A percentile compares a stretch with the other conserved stretches of the same genome.
phyloP scores from a whole-genome alignment of 495 filamentous ascomycete genomes.

The Bombardia bombarda region DNA sequence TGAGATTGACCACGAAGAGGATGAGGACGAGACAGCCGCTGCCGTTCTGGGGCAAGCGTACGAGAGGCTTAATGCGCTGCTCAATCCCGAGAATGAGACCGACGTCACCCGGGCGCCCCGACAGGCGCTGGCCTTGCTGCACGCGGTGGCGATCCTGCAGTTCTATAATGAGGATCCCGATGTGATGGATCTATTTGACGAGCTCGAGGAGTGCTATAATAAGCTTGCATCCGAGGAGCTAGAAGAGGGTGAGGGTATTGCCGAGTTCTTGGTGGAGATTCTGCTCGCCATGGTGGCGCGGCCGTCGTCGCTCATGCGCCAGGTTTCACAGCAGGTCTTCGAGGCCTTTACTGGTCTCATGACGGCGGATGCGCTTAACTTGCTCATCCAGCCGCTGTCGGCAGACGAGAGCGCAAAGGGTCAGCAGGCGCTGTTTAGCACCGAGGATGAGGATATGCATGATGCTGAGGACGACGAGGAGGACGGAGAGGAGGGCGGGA shows the following conservation, averaged over 20 bases:
- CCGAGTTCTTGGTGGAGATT: slow-evolving; percentile 77
- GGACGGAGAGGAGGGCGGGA: slow-evolving; percentile 24
- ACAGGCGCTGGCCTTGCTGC: slow-evolving; percentile 68
- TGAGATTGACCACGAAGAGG: slow-evolving; percentile 44
- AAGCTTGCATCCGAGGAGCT: slow-evolving; percentile 32
- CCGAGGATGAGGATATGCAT: slow-evolving; percentile 52
- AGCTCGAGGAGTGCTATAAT: slow-evolving; percentile 45
- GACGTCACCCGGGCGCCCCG: slow-evolving; percentile 27
- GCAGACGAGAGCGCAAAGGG: slow-evolving; percentile 76
- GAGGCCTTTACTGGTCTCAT: slow-evolving; percentile 64
- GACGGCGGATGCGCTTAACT: slow-evolving; percentile 61
- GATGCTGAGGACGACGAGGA: slow-evolving; percentile 32
- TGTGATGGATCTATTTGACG: slow-evolving; percentile 42
- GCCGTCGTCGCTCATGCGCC: slow-evolving; percentile 74
- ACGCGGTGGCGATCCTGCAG: slow-evolving; percentile 78
- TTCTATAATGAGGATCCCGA: slow-evolving; percentile 86
- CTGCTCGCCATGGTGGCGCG: slow-evolving; percentile 81
- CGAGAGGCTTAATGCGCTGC: slow-evolving; percentile 58
- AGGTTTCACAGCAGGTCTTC: slow-evolving; percentile 83
- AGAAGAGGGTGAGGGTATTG: slow-evolving; percentile 44
- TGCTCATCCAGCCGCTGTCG: slow-evolving; percentile 64
- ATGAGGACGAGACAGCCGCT: slow-evolving; percentile 48
- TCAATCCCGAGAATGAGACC: slow-evolving; percentile 47
- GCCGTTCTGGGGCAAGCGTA: slow-evolving; percentile 53
- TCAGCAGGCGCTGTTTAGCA: slow-evolving; percentile 76